Conservation (phyloP, 2,329 filamentous ascomycete genomes). For the Aureobasidium sp. region DNA sequence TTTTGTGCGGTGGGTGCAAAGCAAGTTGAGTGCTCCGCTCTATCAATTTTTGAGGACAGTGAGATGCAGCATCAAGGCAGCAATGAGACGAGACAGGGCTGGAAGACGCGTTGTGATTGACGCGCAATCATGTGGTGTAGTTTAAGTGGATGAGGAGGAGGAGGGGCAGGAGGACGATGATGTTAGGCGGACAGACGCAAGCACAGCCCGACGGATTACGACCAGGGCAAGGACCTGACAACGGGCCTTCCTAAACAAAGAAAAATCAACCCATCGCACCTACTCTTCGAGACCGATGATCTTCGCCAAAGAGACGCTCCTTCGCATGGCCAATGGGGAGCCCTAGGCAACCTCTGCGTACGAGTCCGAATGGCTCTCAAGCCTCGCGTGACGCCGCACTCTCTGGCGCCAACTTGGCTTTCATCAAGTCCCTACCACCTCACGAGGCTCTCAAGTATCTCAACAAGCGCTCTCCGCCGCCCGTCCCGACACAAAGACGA, state of each 20-base stretch:
- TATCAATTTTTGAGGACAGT: neutral
- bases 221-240: neutral
- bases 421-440: conserved; percentile 34
- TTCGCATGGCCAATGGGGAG: conserved; percentile 11
- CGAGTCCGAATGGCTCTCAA: conserved; percentile 15
- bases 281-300: neutral
- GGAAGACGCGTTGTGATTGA: neutral
- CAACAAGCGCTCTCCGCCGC: conserved; percentile 6
- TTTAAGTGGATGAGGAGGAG: neutral
- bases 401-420: conserved; percentile 42
- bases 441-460: conserved; percentile 10
- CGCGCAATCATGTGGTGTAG: neutral
- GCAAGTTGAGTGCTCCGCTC: conserved; percentile 9
- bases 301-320: neutral
- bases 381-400: conserved; percentile 35
- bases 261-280: neutral
- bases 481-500: neutral
- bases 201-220: conserved; percentile 1
- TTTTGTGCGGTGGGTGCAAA: conserved; percentile 18
- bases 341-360: conserved; percentile 10
- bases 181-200: neutral
- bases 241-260: conserved; percentile 1
- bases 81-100: neutral
- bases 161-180: neutral
- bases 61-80: neutral